Base-by-base conservation (phyloP, 768 basidiomycete genomes). In the Serendipita indica region DNA sequence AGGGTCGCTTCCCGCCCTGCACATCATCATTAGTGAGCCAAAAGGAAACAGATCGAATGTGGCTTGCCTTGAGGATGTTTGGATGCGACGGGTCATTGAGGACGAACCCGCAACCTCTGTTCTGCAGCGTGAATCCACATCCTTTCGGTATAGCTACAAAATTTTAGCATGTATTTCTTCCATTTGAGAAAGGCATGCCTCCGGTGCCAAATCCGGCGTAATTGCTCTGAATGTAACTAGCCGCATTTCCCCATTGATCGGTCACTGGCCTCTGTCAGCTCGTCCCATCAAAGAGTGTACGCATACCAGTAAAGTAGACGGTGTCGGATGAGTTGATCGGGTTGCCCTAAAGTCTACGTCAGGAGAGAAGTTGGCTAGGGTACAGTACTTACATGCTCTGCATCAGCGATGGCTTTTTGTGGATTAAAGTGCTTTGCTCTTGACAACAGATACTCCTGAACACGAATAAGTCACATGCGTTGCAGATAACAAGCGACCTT, bases 91-190 rank as follows among this genome's bases (percentile, higher is more conserved):
- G 49, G 30, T 88, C 79, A 57, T 77, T 75, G 22, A 97, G 73
- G 4, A 80, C 74, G 69, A 99, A 99, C 3, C 86, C 84, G 10
- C 81, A 75, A 1, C 96, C 96, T 59, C 96, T 79, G 69, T 96
- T 96, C 71, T 99, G 96, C 13, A 99, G 77, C 0, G 92, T 96
- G 69, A 99, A 99, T 0, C 96, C 96, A 65, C 92, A 96, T 0
- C 85, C 91, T 64, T 87, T 84, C 0, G 96, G 96, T 35, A 99
- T 75, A 32, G 94, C 94, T 80, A 66, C 64, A 18, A 57, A 60
- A n/a, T 41, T 16, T 43, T 41, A 62, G 33, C 5, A 46, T 5
- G 13, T 12, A 4, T 18, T 3, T 54, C 27, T 2, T n/a, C 3
- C 22, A 60, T 32, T 57, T 54, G 20, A 32, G 30, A 22, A 4